phyloP scores from a whole-genome alignment of 495 filamentous ascomycete species.

The Neurospora terricola region DNA sequence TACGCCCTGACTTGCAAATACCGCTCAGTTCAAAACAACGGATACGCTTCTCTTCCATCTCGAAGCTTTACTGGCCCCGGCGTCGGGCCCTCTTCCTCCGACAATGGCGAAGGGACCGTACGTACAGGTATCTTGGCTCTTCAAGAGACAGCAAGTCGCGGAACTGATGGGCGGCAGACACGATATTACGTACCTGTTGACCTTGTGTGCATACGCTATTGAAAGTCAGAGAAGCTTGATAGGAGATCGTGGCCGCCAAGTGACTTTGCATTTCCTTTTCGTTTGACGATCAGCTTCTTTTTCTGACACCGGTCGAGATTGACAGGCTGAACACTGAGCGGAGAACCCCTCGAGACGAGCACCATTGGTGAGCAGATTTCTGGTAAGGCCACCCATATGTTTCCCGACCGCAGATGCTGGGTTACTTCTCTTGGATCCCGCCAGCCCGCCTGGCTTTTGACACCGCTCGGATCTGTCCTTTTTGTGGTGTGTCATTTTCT shows the following conservation, averaged over 20 bases:
- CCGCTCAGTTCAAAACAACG: background rate
- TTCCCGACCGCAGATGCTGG: background rate
- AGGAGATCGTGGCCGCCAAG: background rate
- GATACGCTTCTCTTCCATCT: background rate
- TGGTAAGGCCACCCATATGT: background rate
- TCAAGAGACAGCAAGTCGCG: background rate
- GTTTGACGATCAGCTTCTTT: background rate
- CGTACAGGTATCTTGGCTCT: background rate
- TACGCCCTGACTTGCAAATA: background rate
- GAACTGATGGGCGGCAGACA: background rate
- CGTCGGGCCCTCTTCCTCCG: background rate
- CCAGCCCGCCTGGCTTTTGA: background rate
- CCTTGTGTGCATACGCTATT: background rate
- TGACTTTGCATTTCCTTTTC: background rate
- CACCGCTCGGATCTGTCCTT: slow-evolving; percentile 14
- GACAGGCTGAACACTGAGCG: background rate
- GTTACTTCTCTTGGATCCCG: slow-evolving; percentile 8
- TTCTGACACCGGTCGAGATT: background rate
- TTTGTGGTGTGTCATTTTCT: slow-evolving; percentile 1
- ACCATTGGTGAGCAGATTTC: background rate
- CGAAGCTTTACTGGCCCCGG: background rate
- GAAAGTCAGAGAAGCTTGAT: background rate
- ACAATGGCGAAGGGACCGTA: background rate
- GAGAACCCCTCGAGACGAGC: background rate
- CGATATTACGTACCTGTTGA: background rate